Evolutionary conservation across 257 asterid genomes (phyloP), one percentile per base, ranked within the genome.

Genomic region (Schizonepeta tenuifolia): DNA sequence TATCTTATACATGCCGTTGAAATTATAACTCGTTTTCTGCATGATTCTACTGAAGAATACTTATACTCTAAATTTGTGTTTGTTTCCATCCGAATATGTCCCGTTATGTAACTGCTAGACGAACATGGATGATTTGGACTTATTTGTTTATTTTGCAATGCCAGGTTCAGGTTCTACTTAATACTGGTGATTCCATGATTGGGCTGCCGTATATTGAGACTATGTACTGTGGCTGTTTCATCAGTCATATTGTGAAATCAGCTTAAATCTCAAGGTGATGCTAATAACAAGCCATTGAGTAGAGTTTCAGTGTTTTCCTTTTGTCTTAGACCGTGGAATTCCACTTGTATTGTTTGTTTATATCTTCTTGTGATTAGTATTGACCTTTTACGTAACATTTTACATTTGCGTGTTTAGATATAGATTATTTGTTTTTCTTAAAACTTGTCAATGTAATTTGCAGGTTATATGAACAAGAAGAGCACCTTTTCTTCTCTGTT

Each of bases 401-500:
- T 13, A 64, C 1, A 1, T 7, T 7, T 31, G 44, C 24, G 17
- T 55, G 17, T 47, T 15, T 47, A 14, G 15, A 11, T 5, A 47
- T 47, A 10, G 9, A 24, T 40, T 22, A 0, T 54, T 54, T 11
- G 14, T 13, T 14, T 22, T 1, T 3, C 28, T 11, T 21, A 65
- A 24, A 1, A 43, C 14, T 3, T 65, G 31, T 38, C 31, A 53
- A 33, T 53, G 12, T 53, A 60, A 60, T 49, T 49, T 74, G 79
- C 85, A 81, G 82, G 49, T 41, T 62, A 76, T 60, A 66, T 51
- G 65, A 55, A 9, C 38, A 17, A 79, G 71, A 61, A 22, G 78
- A 65, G 55, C 15, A 28, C 70, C 13, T 24, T 33, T 51, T 7
- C 17, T 47, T 51, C 6, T 40, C 12, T 59, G 15, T 64, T 35